These are phyloP conservation scores for Escallonia rubra DNA, from an alignment of 129 eudicot genomes.

Conservation along the genomic window DNA sequence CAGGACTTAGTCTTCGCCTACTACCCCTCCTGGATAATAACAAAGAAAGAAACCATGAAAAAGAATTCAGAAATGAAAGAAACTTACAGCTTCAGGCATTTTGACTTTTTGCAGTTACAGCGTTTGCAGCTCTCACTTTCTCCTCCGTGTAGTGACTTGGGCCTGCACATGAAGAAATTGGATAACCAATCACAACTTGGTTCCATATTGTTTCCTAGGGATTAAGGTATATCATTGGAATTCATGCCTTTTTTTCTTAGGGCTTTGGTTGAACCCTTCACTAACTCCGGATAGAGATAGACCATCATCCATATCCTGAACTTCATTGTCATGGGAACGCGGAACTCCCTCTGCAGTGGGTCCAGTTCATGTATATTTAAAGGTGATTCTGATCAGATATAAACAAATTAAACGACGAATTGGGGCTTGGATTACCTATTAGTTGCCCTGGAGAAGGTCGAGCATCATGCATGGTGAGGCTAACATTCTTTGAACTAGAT, in stretches of 20 bases:
- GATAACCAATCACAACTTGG: neutral
- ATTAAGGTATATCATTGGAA: too few relatives aligned
- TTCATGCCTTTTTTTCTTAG: constrained; percentile 74
- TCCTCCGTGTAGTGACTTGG: constrained; percentile 46
- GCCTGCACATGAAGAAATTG: constrained; percentile 32
- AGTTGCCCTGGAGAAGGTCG: constrained; percentile 35
- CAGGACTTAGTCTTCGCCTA: too few relatives aligned
- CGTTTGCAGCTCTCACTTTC: constrained; percentile 81
- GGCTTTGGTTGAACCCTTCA: constrained; percentile 63
- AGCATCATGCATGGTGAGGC: constrained; percentile 46
- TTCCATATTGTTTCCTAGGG: neutral
- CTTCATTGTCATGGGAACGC: constrained; percentile 30
- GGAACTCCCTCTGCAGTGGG: neutral
- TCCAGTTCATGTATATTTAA: constrained; percentile 17
- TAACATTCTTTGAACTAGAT: constrained; percentile 47
- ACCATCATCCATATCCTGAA: constrained; percentile 40
- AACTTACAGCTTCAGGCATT: constrained; percentile 98
- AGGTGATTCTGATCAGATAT: constrained; percentile 32
- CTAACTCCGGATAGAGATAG: constrained; percentile 31
- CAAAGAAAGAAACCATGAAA: too few relatives aligned
- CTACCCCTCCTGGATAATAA: too few relatives aligned
- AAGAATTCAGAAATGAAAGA: too few relatives aligned
- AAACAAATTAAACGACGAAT: constrained; percentile 36
- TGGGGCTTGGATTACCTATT: constrained; percentile 26
- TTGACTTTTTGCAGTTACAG: constrained; percentile 93